Percentiles rank a stretch among this genome's conserved stretches.
Conservation (phyloP, 768 basidiomycete species). For the Psilocybe sp. region DNA sequence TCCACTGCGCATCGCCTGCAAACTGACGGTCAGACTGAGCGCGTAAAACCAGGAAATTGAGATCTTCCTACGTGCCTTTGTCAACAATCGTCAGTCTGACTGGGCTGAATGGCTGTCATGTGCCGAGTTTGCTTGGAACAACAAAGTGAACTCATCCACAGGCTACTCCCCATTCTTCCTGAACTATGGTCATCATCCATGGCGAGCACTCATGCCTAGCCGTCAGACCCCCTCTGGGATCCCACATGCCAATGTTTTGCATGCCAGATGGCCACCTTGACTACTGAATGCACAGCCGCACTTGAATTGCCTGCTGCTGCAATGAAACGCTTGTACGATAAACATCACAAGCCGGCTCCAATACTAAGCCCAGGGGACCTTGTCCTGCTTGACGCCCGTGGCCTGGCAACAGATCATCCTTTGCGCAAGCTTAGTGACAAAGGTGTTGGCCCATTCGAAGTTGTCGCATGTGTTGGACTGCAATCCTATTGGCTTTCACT, state of each 20-base stretch:
- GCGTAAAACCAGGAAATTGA: slow-evolving; percentile 27
- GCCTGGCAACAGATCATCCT: slow-evolving; percentile 14
- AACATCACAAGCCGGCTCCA: background rate
- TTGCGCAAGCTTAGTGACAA: slow-evolving; percentile 18
- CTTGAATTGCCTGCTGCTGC: slow-evolving; percentile 16
- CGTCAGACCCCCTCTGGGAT: slow-evolving; percentile 12
- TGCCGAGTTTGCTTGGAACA: slow-evolving; percentile 32
- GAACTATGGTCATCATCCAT: slow-evolving; percentile 24
- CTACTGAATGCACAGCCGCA: slow-evolving; percentile 12
- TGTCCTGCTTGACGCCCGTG: slow-evolving; percentile 18
- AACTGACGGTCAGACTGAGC: slow-evolving; percentile 26
- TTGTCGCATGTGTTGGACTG: slow-evolving; percentile 12
- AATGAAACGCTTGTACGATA: slow-evolving; percentile 11
- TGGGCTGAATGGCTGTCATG: slow-evolving; percentile 28
- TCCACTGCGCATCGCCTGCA: slow-evolving; percentile 43
- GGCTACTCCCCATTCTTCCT: too few species aligned
- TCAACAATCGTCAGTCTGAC: slow-evolving; percentile 24
- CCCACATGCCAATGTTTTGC: slow-evolving; percentile 17
- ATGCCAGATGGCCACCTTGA: slow-evolving; percentile 15
- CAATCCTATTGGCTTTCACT: slow-evolving; percentile 17
- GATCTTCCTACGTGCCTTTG: slow-evolving; percentile 25
- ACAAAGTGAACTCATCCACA: slow-evolving; percentile 18
- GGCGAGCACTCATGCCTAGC: background rate
- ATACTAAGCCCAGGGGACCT: slow-evolving; percentile 7
- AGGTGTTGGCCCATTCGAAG: slow-evolving; percentile 22